Evolutionary conservation across 371 early-diverging fungal species (phyloP), one percentile per base, ranked within the genome.

Genomic region (Dichotomocladium elegans): DNA sequence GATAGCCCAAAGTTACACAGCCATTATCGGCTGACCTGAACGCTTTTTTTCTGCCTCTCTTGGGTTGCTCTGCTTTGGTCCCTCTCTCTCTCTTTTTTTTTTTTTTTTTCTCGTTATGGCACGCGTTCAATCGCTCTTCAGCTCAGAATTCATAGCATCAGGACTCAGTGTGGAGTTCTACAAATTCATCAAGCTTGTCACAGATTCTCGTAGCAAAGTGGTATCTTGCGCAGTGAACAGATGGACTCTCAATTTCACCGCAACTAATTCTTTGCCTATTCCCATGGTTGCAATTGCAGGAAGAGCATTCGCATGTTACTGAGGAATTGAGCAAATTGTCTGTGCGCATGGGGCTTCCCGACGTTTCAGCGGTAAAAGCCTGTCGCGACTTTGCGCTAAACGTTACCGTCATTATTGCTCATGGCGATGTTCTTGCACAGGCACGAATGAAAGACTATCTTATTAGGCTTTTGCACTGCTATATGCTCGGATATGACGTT

Each of bases 401-500:
- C 21, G 6, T 4, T n/a, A 3, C 25, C 6, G 8, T 29, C 14
- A 24, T 41, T 15, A 6, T 49, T 30, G 6, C 12, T 42, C 12
- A 24, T 42, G 22, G 21, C 27, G 31, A 14, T 8, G 12, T 14
- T 44, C 1, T 34, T 41, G 6, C 3, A 15, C 48, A 79, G 79
- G 41, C 33, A 17, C 62, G 59, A 22, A 79, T 75, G 68, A 66
- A 66, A 40, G 74, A 73, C 26, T 73, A 72, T 33, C 41, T 82
- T 12, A 67, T 65, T 24, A 66, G 77, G 19, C 35, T 77, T 8
- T 71, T 82, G 4, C 76, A 77, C 45, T 72, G 74, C 41, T 67
- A 60, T 31, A 80, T 80, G 70, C 63, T 82, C 24, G 82, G 80
- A 2, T 69, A 77, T 42, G 45, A 69, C 42, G 73, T 77, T 0